Percentiles rank a stretch among this genome's conserved stretches.
Conservation (phyloP, 2,329 filamentous ascomycete species). For the Sordariomycetes sp. region DNA sequence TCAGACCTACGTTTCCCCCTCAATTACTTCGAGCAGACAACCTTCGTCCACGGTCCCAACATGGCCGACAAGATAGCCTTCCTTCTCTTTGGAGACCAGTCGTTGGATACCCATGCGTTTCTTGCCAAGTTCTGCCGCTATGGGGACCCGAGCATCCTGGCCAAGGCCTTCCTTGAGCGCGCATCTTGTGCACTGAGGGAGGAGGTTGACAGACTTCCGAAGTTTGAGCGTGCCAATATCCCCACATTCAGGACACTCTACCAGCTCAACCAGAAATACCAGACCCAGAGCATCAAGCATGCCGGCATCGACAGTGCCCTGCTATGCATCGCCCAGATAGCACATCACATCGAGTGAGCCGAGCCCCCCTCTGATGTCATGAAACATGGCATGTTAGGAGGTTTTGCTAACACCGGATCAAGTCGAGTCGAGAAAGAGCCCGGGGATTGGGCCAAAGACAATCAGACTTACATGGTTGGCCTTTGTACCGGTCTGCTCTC, state of each 20-base stretch:
- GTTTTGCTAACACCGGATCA: slow-evolving; percentile 3
- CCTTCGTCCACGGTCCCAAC: not conserved
- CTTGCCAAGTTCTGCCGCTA: slow-evolving; percentile 39
- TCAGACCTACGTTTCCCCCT: not conserved
- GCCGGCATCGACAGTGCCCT: slow-evolving; percentile 52
- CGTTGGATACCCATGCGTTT: slow-evolving; percentile 51
- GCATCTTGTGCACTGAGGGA: slow-evolving; percentile 42
- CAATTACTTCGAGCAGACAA: not conserved
- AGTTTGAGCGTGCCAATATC: slow-evolving; percentile 41
- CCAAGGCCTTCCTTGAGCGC: slow-evolving; percentile 48
- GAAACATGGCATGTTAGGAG: not conserved
- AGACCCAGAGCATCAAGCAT: slow-evolving; percentile 40
- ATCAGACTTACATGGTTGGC: slow-evolving; percentile 43
- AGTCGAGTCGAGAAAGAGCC: slow-evolving; percentile 41
- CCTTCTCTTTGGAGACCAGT: slow-evolving; percentile 61
- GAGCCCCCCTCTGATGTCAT: not conserved
- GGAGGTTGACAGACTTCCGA: slow-evolving; percentile 44
- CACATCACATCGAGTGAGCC: slow-evolving; percentile 55
- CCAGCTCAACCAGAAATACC: slow-evolving; percentile 53
- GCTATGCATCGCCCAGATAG: slow-evolving; percentile 50
- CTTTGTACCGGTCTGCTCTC: slow-evolving; percentile 59
- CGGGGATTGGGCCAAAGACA: slow-evolving; percentile 32
- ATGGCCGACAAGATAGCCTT: slow-evolving; percentile 26
- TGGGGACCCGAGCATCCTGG: slow-evolving; percentile 32
- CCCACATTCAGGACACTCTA: slow-evolving; percentile 49